These are phyloP conservation scores for Arabidopsis hybrid DNA, from an alignment of 441 rosid genomes.

Conservation along the genomic window DNA sequence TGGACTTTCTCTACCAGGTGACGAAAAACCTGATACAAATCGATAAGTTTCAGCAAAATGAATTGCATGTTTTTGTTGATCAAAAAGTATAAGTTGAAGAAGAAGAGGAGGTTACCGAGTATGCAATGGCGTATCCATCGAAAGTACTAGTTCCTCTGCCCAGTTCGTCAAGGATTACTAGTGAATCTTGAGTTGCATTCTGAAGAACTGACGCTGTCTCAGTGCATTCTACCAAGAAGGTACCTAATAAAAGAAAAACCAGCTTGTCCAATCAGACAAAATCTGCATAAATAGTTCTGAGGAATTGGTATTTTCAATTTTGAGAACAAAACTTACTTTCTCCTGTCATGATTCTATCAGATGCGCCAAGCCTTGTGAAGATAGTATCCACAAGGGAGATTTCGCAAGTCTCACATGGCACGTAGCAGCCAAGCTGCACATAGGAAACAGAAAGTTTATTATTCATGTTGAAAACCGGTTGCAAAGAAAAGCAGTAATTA, in stretches of 20 bases:
- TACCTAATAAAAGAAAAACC: slow-evolving; percentile 58
- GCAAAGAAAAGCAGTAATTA: background rate
- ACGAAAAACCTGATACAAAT: slow-evolving; percentile 74
- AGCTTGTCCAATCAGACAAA: slow-evolving; percentile 4
- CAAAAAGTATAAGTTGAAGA: background rate
- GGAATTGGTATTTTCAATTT: background rate
- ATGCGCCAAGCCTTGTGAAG: slow-evolving; percentile 96
- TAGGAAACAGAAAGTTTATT: too few relatives aligned
- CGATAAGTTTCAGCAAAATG: slow-evolving; percentile 4
- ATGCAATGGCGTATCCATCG: slow-evolving; percentile 98
- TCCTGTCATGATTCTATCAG: slow-evolving; percentile 95
- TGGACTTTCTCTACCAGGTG: slow-evolving; percentile 90
- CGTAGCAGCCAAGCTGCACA: slow-evolving; percentile 91
- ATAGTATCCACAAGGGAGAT: slow-evolving; percentile 84
- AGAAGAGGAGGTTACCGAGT: slow-evolving; percentile 64
- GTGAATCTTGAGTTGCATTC: slow-evolving; percentile 91
- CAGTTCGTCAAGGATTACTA: slow-evolving; percentile 92
- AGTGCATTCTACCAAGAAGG: slow-evolving; percentile 92
- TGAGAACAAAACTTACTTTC: slow-evolving; percentile 69
- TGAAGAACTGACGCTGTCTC: slow-evolving; percentile 97
- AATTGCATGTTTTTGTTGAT: background rate
- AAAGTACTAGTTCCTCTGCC: slow-evolving; percentile 99
- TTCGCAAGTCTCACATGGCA: slow-evolving; percentile 74
- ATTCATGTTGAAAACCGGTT: background rate
- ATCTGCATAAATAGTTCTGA: background rate